Evolutionary conservation across 2,329 filamentous ascomycete species (phyloP).

Genomic region (Akanthomyces uredinophilus): DNA sequence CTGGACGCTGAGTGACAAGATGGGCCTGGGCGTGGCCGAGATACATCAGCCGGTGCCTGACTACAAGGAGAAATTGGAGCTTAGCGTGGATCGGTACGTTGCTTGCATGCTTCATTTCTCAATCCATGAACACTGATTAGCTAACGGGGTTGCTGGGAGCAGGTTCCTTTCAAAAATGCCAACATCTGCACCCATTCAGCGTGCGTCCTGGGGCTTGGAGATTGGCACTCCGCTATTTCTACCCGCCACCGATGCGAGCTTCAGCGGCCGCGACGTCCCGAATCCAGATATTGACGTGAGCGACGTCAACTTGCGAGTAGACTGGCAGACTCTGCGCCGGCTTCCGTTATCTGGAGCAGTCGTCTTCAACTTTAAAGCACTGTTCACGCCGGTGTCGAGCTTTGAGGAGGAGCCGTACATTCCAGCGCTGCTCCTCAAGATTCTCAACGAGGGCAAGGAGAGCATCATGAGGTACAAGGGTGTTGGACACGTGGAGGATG

Average conservation of each 20-base stretch:
- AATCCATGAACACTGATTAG: too few species aligned
- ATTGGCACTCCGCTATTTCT: too few species aligned
- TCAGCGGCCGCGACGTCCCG: too few species aligned
- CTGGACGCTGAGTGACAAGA: constrained; percentile 72
- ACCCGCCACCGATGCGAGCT: too few species aligned
- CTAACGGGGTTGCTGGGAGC: too few species aligned
- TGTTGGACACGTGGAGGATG: constrained; percentile 74
- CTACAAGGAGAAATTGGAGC: constrained; percentile 82
- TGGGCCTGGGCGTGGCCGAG: constrained; percentile 62
- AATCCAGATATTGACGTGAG: constrained; percentile 40
- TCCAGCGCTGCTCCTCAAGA: constrained; percentile 61
- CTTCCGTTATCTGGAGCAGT: constrained; percentile 70
- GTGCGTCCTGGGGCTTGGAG: too few species aligned
- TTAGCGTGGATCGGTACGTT: constrained; percentile 77
- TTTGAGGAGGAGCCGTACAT: constrained; percentile 57
- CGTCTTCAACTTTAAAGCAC: constrained; percentile 83
- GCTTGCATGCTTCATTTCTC: too few species aligned
- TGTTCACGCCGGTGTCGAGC: constrained; percentile 60
- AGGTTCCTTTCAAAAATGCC: too few species aligned
- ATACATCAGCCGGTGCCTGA: constrained; percentile 75
- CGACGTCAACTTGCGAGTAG: constrained; percentile 67
- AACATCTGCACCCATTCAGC: too few species aligned
- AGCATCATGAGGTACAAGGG: constrained; percentile 73
- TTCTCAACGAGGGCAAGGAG: constrained; percentile 62
- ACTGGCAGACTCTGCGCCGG: constrained; percentile 82